phyloP scores from a whole-genome alignment of 129 eudicot genomes.

The Flaveria ramosissima region DNA sequence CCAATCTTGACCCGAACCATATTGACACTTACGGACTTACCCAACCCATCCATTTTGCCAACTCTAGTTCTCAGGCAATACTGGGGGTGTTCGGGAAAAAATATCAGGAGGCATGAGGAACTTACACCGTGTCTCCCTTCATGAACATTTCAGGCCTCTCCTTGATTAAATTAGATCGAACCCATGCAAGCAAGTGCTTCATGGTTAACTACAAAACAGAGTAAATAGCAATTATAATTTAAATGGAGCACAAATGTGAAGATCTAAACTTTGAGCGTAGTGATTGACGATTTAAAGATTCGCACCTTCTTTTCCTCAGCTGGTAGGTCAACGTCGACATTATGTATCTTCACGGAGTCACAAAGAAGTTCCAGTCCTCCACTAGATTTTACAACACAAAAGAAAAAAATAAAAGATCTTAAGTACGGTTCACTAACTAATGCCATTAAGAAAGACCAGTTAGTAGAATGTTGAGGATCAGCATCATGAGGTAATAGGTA shows the following conservation, averaged over 20 bases:
- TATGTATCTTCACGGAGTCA: constrained; percentile 79
- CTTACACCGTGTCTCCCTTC: constrained; percentile 97
- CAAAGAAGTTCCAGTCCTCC: constrained; percentile 96
- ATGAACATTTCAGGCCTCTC: constrained; percentile 98
- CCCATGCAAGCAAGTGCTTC: constrained; percentile 89
- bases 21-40: not conserved
- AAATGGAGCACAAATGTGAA: not conserved
- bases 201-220: constrained; percentile 62
- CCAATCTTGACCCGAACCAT: not conserved
- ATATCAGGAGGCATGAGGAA: constrained; percentile 7
- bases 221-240: not conserved
- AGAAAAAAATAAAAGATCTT: constrained; percentile 8
- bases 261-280: not conserved
- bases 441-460: too few relatives aligned
- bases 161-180: constrained; percentile 75
- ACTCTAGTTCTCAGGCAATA: not conserved
- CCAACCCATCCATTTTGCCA: not conserved
- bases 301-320: constrained; percentile 63
- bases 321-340: constrained; percentile 59
- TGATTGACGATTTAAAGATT: not conserved
- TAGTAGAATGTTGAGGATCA: not conserved
- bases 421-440: not conserved
- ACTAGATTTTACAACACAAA: constrained; percentile 36
- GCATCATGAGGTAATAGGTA: not conserved
- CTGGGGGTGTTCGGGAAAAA: not conserved